Percentiles rank a stretch among this genome's conserved stretches.
Conservation (phyloP, 768 basidiomycete genomes). For the Rhizopogon vesiculosus region DNA sequence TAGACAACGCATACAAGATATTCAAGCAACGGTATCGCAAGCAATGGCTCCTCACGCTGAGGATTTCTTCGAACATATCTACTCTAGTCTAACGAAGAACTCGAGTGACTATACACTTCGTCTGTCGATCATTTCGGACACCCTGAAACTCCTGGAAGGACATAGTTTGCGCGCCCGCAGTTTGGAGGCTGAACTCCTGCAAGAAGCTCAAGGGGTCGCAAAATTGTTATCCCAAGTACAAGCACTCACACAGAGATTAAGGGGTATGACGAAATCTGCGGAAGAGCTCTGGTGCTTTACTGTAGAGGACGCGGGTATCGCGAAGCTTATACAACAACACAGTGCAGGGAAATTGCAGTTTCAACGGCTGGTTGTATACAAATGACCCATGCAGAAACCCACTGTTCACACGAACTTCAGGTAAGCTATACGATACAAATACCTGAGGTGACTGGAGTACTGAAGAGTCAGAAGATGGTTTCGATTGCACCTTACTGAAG, state of each 20-base stretch:
- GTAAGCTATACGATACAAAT: too few species aligned
- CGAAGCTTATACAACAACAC: not conserved
- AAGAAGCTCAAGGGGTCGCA: not conserved
- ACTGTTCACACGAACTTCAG: too few species aligned
- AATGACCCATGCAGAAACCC: not conserved
- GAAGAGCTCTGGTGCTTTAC: conserved; percentile 4
- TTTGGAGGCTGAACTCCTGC: not conserved
- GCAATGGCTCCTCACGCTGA: not conserved
- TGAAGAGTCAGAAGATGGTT: too few species aligned
- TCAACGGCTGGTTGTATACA: not conserved
- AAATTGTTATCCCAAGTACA: not conserved
- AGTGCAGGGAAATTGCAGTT: not conserved
- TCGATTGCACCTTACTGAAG: too few species aligned
- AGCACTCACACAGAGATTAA: not conserved
- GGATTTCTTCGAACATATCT: not conserved
- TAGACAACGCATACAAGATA: not conserved
- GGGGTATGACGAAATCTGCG: conserved; percentile 1
- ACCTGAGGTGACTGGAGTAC: too few species aligned
- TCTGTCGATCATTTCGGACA: not conserved
- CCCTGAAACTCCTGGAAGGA: not conserved
- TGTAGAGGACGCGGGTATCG: not conserved
- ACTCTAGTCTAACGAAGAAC: not conserved
- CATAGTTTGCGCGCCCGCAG: not conserved
- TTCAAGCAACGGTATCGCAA: not conserved
- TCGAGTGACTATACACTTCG: not conserved